phyloP scores from a whole-genome alignment of 2,329 filamentous ascomycete species.

The Aspergillus awamori region DNA sequence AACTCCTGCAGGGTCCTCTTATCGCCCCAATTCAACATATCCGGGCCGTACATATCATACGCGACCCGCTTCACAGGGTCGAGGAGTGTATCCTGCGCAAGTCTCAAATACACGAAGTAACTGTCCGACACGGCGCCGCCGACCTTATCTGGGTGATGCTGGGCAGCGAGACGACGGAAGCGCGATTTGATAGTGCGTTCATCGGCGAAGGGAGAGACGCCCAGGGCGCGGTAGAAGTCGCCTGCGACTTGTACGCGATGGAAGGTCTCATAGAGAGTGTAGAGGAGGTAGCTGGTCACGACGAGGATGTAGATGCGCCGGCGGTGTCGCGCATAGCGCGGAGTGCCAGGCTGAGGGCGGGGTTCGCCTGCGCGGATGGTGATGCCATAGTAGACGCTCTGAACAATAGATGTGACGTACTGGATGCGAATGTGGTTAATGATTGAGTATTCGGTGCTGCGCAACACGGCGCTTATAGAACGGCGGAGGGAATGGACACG shows the following conservation, averaged over 20 bases:
- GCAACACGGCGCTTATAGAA: neutral
- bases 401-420: slow-evolving; percentile 76
- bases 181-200: slow-evolving; percentile 80
- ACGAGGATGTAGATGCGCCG: slow-evolving; percentile 82
- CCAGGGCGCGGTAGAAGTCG: slow-evolving; percentile 79
- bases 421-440: slow-evolving; percentile 37
- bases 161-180: slow-evolving; percentile 73
- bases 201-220: slow-evolving; percentile 67
- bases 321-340: slow-evolving; percentile 72
- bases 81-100: slow-evolving; percentile 79
- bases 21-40: slow-evolving; percentile 63
- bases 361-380: slow-evolving; percentile 88
- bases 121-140: slow-evolving; percentile 41
- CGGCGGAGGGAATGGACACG: neutral
- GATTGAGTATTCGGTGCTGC: neutral
- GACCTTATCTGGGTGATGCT: slow-evolving; percentile 82
- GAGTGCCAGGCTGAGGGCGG: slow-evolving; percentile 68
- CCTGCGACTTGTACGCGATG: slow-evolving; percentile 71
- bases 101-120: slow-evolving; percentile 81
- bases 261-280: slow-evolving; percentile 92
- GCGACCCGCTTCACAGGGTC: slow-evolving; percentile 78
- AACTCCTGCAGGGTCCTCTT: slow-evolving; percentile 69
- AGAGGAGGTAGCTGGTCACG: slow-evolving; percentile 79
- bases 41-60: slow-evolving; percentile 85
- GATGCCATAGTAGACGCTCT: slow-evolving; percentile 81